Conservation (phyloP, 306 rosid species). For the Albizia julibrissin region DNA sequence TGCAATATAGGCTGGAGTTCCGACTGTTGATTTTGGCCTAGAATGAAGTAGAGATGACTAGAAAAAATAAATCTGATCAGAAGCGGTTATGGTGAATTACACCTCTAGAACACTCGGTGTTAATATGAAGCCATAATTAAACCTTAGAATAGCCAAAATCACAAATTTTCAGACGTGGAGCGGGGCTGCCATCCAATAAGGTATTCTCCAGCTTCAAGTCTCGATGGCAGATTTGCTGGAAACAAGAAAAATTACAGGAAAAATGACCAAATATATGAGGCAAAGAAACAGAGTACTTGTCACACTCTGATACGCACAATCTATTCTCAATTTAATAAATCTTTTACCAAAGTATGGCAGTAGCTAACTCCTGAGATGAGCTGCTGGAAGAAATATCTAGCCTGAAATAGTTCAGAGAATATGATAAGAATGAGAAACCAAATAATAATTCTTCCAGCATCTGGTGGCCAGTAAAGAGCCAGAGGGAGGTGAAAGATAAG, state of each 20-base stretch:
- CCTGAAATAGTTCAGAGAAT: slow-evolving; percentile 44
- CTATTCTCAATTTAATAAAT: background rate
- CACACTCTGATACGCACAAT: background rate
- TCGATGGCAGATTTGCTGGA: slow-evolving; percentile 71
- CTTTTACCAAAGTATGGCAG: slow-evolving; percentile 58
- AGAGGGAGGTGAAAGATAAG: background rate
- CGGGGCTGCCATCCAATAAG: slow-evolving; percentile 66
- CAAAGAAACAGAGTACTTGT: slow-evolving; percentile 6
- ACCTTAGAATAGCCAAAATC: slow-evolving; percentile 86
- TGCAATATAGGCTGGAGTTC: slow-evolving; percentile 74
- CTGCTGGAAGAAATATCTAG: slow-evolving; percentile 73
- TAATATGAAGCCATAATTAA: slow-evolving; percentile 8
- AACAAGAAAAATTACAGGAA: background rate
- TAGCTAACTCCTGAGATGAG: slow-evolving; percentile 66
- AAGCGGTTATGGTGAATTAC: background rate
- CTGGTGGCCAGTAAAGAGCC: background rate
- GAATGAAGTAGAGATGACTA: slow-evolving; percentile 69
- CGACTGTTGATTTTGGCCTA: slow-evolving; percentile 60
- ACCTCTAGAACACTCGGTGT: slow-evolving; percentile 10
- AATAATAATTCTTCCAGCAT: background rate
- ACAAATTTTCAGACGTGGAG: slow-evolving; percentile 65
- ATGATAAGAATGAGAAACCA: background rate
- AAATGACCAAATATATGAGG: background rate
- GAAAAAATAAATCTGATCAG: slow-evolving; percentile 33
- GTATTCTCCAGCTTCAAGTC: slow-evolving; percentile 72